Base-by-base conservation (phyloP, 2,329 filamentous ascomycete genomes). In the Escovopsis sp. region DNA sequence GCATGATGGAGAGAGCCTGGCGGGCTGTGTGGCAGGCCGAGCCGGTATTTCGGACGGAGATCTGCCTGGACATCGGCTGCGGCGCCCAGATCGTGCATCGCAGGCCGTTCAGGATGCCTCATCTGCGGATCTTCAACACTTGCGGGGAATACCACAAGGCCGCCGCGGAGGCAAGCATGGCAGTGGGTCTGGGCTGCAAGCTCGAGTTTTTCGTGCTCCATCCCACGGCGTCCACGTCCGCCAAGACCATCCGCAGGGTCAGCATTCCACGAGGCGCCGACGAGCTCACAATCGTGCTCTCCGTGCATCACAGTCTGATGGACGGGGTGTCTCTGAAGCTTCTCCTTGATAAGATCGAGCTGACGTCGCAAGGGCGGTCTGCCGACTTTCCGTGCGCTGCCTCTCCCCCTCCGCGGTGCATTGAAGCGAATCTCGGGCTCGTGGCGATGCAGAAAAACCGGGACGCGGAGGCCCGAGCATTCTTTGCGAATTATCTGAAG, bases 1-100 rank as follows among this genome's bases (percentile, higher is more conserved):
- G 26, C n/a, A 33, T 32, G 17, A 33, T 39, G 34, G 34, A 39
- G 31, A 17, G 37, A 27, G 37, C 37, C 27, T 36, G 37, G 37
- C 29, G 37, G 13, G 23, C 31, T 3, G 34, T 39, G 3, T 39
- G 37, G 37, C 33, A 36, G 15, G 12, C 37, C 13, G 34, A 39
- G 16, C 29, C 34, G 3, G 27, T 39, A 1, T 39, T 39, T 18
- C 29, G 37, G 19, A 39, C 34, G 6, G 37, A 39, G 12, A 18
- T 39, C 3, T 33, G 33, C 17, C 29, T 39, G 12, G 17, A 23
- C 6, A 30, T 36, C 6, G 37, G 37, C 9, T 39, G 33, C 29
- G 37, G 37, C 11, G 37, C 34, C 5, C 37, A 36, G 10, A 27
- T 39, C 15, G 18, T 39, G 1, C 37, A 39, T 13, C 33, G 29